Evolutionary conservation across 225 moss, liverwort and hornwort species (phyloP).

Genomic region (Marchantia paleacea): DNA sequence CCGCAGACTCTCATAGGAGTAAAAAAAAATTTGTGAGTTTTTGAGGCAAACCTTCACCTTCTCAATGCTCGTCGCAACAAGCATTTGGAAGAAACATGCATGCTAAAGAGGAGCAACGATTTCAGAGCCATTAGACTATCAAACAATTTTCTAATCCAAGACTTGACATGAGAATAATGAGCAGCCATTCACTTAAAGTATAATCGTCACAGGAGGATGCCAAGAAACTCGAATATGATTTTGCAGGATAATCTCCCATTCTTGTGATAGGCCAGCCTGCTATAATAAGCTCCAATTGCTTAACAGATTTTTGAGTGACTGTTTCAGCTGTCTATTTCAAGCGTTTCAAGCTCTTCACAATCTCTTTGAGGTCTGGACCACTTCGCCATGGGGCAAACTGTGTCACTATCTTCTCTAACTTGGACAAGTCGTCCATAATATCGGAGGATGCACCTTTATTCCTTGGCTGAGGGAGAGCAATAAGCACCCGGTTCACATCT

Average conservation of each 20-base stretch:
- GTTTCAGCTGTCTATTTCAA: conserved; percentile 42
- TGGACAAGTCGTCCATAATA: conserved; percentile 48
- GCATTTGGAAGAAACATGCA: no score
- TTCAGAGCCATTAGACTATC: no score
- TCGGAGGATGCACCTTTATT: conserved; percentile 20
- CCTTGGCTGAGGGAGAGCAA: conserved; percentile 61
- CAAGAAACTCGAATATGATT: background rate
- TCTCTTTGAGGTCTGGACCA: conserved; percentile 54
- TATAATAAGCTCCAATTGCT: background rate
- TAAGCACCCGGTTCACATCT: conserved; percentile 80
- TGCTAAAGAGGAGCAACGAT: no score
- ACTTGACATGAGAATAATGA: no score
- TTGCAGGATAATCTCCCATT: background rate
- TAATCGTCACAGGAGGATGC: background rate
- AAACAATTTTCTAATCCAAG: no score
- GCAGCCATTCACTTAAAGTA: background rate
- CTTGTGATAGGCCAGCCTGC: background rate
- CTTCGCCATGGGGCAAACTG: conserved; percentile 65
- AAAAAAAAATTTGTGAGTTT: no score
- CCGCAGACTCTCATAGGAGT: no score
- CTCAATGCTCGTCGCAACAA: no score
- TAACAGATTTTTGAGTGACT: background rate
- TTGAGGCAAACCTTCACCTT: no score
- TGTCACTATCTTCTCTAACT: conserved; percentile 45
- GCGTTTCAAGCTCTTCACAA: conserved; percentile 52